Evolutionary conservation across 176 grass and related monocot genomes (phyloP), one percentile per base, ranked within the genome.

Genomic region (Ampelocalamus luodianensis): DNA sequence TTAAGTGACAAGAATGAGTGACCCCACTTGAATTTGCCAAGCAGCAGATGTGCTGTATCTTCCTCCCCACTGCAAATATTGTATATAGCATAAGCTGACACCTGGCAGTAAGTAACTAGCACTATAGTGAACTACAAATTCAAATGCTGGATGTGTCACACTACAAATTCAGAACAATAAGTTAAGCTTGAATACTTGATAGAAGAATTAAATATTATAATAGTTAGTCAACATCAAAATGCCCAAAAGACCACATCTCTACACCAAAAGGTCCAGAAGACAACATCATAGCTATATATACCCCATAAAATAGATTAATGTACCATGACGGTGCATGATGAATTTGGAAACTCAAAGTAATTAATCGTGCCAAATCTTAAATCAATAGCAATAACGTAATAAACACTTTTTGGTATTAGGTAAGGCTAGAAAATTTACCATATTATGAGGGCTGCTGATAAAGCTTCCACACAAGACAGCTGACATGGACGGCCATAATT

Each of bases 21-120:
- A 36, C 95, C 95, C 95, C 95, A 97, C 75, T 97, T 97, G 80
- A 97, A 97, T 91, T 97, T 97, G 9, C 79, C 87, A 70, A 97
- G 90, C 38, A 97, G 71, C 49, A 87, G 85, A 69, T 95, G 68
- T 58, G 84, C 95, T 8, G 84, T 91, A 44, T 97, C 95, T 82
- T 93, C 62, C 64, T 95, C 92, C 29, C 95, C 92, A 70, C 95
- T 97, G 89, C 34, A 48, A 89, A 87, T 84, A 90, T 18, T 65
- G 26, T 45, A 79, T 45, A 77, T 1, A 68, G 20, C 29, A 90
- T 74, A 62, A 90, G 74, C 29, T 90, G 51, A 78, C 8, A 3
- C 54, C 20, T 71, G 20, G 26, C 0, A 70, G 10, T 29, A 70
- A 62, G 24, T 6, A 83, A 44, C 68, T 75, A 68, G 36, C 39